These are phyloP conservation scores for Phalaenopsis hybrid DNA, from an alignment of 116 monocot species.

Conservation along the genomic window DNA sequence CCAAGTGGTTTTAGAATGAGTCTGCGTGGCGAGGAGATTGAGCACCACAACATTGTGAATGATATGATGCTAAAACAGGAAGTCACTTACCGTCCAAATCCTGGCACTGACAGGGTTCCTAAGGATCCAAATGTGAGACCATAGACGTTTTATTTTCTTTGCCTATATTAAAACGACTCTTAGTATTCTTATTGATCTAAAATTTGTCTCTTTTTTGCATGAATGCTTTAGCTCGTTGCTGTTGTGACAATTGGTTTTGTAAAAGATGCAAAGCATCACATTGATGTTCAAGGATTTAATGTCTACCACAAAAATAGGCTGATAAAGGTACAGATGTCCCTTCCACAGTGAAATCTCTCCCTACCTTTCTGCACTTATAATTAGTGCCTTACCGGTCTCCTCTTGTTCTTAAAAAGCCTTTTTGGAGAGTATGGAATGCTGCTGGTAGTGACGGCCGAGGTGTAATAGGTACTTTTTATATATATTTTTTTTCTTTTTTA, in stretches of 20 bases:
- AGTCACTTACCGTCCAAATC: conserved; percentile 60
- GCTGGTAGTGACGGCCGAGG: conserved; percentile 92
- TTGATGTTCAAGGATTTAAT: conserved; percentile 98
- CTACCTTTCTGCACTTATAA: background rate
- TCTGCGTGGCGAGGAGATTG: conserved; percentile 78
- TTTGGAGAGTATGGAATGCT: conserved; percentile 97
- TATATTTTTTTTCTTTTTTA: background rate
- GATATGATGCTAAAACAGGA: conserved; percentile 89
- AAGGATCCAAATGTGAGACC: conserved; percentile 61
- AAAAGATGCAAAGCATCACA: conserved; percentile 92
- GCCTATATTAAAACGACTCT: background rate
- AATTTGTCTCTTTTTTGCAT: background rate
- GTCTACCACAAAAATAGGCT: conserved; percentile 93
- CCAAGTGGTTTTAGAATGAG: conserved; percentile 72
- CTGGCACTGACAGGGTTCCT: conserved; percentile 29
- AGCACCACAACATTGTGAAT: conserved; percentile 76
- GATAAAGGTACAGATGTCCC: conserved; percentile 57
- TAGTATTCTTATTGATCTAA: background rate
- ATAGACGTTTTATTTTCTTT: background rate
- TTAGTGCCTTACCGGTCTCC: background rate
- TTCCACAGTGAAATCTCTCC: background rate
- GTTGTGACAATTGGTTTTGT: conserved; percentile 92
- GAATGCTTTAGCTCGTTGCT: conserved; percentile 57
- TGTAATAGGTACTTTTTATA: conserved; percentile 52
- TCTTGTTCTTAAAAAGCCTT: conserved; percentile 38